Base-by-base conservation (phyloP, 2,329 filamentous ascomycete species). In the Aureobasidium sp. region DNA sequence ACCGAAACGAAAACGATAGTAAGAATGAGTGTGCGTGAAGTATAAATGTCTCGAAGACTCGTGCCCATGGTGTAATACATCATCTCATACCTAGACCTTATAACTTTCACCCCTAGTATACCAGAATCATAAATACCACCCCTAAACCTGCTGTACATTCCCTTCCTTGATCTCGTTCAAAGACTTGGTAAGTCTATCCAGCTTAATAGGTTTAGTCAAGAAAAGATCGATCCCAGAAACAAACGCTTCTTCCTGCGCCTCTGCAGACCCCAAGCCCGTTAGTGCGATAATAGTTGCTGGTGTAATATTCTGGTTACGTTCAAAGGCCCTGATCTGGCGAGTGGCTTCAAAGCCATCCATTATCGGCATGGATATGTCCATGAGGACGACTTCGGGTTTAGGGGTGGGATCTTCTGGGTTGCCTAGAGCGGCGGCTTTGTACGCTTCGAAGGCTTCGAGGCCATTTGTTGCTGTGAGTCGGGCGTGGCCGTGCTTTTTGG, bases 371-470 rank as follows among this genome's bases (percentile, higher is more conserved):
- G 56, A 64, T 23, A 70, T 63, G 18, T 71, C 82, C 82, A 85
- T 85, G 11, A 85, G 77, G 3, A 86, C 79, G 53, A 84, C 67
- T 71, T 70, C 40, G 2, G 77, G 48, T 10, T 47, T 20, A 11
- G 29, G 60, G 5, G 29, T 36, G 0, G 64, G 55, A 10, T 66
- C 65, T n/a, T n/a, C n/a, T n/a, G n/a, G n/a, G n/a, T n/a, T n/a
- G n/a, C n/a, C n/a, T n/a, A n/a, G n/a, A 38, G 69, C 33, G 6
- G 67, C 67, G 70, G 69, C 53, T 25, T 79, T 73, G 54, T 80
- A 82, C 25, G 74, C 73, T 13, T 82, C 72, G 0, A 86, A 77
- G 3, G 84, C 85, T 67, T 85, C 78, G 1, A 80, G 76, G 3
- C 84, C 84, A 68, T 86, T 79, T 40, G 73, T 72, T 1, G 83